Percentiles rank a stretch among this genome's conserved stretches.
These are phyloP conservation scores for Avena insularis DNA, from an alignment of 176 grass and related monocot species.

Conservation along the genomic window DNA sequence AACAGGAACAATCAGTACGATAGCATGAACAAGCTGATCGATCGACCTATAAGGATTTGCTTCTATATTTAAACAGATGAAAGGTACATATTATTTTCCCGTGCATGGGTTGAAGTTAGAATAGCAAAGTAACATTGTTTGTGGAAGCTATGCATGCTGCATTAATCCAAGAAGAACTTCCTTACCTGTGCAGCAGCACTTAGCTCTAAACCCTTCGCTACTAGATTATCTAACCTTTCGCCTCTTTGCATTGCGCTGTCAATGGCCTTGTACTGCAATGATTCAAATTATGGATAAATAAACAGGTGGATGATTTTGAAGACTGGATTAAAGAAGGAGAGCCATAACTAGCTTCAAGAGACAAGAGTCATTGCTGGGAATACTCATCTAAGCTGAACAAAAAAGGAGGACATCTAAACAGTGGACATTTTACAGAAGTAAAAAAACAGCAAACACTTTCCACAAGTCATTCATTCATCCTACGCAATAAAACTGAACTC, in stretches of 20 bases:
- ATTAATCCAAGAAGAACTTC: no score
- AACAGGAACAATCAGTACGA: neutral
- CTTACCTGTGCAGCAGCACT: constrained; percentile 76
- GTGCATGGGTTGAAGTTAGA: no score
- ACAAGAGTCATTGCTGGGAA: neutral
- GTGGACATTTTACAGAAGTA: neutral
- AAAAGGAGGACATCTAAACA: neutral
- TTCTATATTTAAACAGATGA: neutral
- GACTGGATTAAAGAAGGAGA: neutral
- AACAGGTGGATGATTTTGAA: neutral
- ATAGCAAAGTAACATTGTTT: no score
- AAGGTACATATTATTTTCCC: no score
- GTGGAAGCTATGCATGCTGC: no score
- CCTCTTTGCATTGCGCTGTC: constrained; percentile 79
- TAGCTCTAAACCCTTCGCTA: constrained; percentile 93
- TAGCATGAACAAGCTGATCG: neutral
- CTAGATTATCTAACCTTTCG: constrained; percentile 80
- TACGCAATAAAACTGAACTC: neutral
- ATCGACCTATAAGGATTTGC: neutral
- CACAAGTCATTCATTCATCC: neutral
- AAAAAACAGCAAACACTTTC: neutral
- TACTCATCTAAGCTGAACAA: neutral
- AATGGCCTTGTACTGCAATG: constrained; percentile 93
- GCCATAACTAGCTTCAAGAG: neutral
- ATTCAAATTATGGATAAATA: constrained; percentile 23